Base-by-base conservation (phyloP, 768 basidiomycete species). In the Pulveroboletus frians region DNA sequence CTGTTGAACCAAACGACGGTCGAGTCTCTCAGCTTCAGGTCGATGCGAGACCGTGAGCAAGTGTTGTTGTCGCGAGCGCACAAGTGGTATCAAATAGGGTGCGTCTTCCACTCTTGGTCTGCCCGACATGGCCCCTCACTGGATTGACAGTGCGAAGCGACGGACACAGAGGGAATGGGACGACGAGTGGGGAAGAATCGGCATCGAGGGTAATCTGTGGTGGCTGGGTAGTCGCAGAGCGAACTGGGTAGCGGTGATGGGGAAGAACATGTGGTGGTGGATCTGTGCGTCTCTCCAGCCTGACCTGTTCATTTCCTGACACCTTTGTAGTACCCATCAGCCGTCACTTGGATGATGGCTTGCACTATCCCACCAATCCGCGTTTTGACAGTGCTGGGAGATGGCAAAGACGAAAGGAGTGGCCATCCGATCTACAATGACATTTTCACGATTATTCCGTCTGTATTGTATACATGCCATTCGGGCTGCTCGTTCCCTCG, bases 231-330 rank as follows among this genome's bases (percentile, higher is more conserved):
- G 74, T 54, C 51, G 57, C 39, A 65, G 73, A 42, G 71, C 68
- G 37, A 85, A 84, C 55, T 96, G 92, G 92, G 76, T 78, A 56
- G 78, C 80, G 42, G 84, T 86, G 38, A 95, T 97, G 91, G 93
- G 93, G 9, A 67, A 57, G 30, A 77, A 71, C 49, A 65, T 67
- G 47, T 74, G 76, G 64, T 80, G 83, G 34, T 96, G 92, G 92
- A 74, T 93, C 54, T 69, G 92, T 94, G 66, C 78, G 85, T 81
- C 20, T 34, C 31, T 47, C 20, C 15, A 5, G 27, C 9, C 23
- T 4, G 36, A 4, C 7, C 15, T 10, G 4, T 18, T 14, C 27
- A 39, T 30, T 35, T 27, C 39, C 39, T 47, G 56, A 53, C 18
- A 32, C 14, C 31, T 15, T 32, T 50, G 20, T 53, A 77, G 72